phyloP scores from a whole-genome alignment of 208 protist species.

The Leishmania gerbilli region DNA sequence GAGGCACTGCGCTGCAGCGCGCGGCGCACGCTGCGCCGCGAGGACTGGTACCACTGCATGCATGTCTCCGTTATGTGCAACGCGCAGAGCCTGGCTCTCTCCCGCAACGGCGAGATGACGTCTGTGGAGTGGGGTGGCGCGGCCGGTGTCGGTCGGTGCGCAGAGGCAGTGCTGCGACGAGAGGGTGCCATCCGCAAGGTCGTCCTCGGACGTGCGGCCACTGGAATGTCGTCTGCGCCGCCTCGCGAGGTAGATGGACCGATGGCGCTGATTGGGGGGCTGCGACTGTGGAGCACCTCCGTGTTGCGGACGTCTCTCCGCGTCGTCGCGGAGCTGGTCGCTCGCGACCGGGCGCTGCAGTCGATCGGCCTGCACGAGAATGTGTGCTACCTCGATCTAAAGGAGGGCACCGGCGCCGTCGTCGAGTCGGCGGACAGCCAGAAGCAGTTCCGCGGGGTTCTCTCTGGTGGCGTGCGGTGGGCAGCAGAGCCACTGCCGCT shows the following conservation, averaged over 20 bases:
- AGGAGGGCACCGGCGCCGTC: slow-evolving; percentile 31
- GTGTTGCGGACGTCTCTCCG: slow-evolving; percentile 32
- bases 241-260: slow-evolving; percentile 28
- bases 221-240: neutral
- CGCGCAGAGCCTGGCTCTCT: slow-evolving; percentile 26
- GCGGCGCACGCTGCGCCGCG: slow-evolving; percentile 22
- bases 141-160: slow-evolving; percentile 11
- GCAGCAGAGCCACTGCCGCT: slow-evolving; percentile 32
- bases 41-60: slow-evolving; percentile 47
- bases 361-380: slow-evolving; percentile 34
- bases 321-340: slow-evolving; percentile 35
- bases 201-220: slow-evolving; percentile 19
- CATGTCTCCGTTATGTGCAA: slow-evolving; percentile 37
- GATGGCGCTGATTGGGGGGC: slow-evolving; percentile 27
- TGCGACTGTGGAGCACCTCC: slow-evolving; percentile 32
- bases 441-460: slow-evolving; percentile 21
- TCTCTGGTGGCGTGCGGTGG: slow-evolving; percentile 28
- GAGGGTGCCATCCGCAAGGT: slow-evolving; percentile 15
- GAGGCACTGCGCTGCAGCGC: neutral
- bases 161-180: slow-evolving; percentile 27
- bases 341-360: slow-evolving; percentile 36
- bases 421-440: slow-evolving; percentile 26
- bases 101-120: slow-evolving; percentile 31
- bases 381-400: slow-evolving; percentile 36
- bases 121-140: slow-evolving; percentile 26